phyloP scores from a whole-genome alignment of 306 rosid species.

The Lagenaria siceraria region DNA sequence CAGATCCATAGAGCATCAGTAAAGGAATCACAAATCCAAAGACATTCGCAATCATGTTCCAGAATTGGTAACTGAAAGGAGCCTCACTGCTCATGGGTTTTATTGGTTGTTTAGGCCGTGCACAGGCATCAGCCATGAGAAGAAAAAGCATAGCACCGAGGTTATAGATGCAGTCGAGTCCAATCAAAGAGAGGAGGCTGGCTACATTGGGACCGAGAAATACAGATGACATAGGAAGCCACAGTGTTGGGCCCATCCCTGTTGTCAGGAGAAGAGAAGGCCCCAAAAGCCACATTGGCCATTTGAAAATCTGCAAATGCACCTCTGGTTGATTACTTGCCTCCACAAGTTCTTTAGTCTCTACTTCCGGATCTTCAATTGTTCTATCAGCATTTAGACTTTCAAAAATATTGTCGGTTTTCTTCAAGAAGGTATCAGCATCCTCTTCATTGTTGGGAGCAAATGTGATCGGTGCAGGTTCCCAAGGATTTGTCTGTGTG shows the following conservation, averaged over 20 bases:
- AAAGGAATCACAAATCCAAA: constrained; percentile 57
- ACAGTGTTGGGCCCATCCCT: constrained; percentile 80
- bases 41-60: constrained; percentile 63
- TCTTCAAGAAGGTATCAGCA: constrained; percentile 39
- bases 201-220: constrained; percentile 76
- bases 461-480: constrained; percentile 44
- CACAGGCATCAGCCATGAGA: constrained; percentile 86
- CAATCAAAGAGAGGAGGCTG: constrained; percentile 72
- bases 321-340: constrained; percentile 21
- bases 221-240: constrained; percentile 77
- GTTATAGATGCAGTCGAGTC: constrained; percentile 84
- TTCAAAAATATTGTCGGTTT: constrained; percentile 38
- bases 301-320: constrained; percentile 54
- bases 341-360: constrained; percentile 21
- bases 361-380: constrained; percentile 26
- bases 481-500: constrained; percentile 58
- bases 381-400: constrained; percentile 31
- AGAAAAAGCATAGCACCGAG: constrained; percentile 85
- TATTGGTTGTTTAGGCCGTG: constrained; percentile 38
- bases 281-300: constrained; percentile 91
- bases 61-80: constrained; percentile 79
- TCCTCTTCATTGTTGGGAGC: constrained; percentile 24
- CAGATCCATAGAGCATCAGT: constrained; percentile 46
- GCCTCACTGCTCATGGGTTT: constrained; percentile 52
- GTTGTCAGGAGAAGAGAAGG: constrained; percentile 70